A percentile compares a stretch with the other conserved stretches of the same genome.
Conservation (phyloP, 805 yeast genomes). For the Zygosaccharomyces kombuchaensis region DNA sequence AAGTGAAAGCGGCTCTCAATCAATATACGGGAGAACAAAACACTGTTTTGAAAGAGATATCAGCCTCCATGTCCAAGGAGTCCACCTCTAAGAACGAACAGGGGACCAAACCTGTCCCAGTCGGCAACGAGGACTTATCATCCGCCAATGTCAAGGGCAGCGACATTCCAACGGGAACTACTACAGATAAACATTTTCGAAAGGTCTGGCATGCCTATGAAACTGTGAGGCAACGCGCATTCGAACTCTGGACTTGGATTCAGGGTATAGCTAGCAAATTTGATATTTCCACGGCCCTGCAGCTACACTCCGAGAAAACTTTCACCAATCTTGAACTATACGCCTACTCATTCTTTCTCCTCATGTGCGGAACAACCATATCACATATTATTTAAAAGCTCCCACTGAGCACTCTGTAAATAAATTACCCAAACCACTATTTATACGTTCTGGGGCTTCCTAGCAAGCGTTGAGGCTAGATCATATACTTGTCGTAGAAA, state of each 20-base stretch:
- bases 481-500: background rate
- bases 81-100: background rate
- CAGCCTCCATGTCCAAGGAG: conserved; percentile 13
- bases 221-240: background rate
- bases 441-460: too few species aligned
- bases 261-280: conserved; percentile 3
- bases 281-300: conserved; percentile 3
- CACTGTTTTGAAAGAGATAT: conserved; percentile 25
- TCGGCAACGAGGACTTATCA: background rate
- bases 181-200: background rate
- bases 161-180: background rate
- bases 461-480: too few species aligned
- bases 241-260: conserved; percentile 4
- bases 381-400: conserved; percentile 1
- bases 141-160: background rate
- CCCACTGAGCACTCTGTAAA: background rate
- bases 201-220: background rate
- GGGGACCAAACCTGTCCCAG: background rate
- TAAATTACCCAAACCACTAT: background rate
- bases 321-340: conserved; percentile 16
- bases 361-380: conserved; percentile 4
- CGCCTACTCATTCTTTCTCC: conserved; percentile 14
- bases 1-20: conserved; percentile 55
- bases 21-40: conserved; percentile 32
- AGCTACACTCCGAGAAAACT: conserved; percentile 13